Evolutionary conservation across 1,139 yeast genomes (phyloP), one percentile per base, ranked within the genome.

Genomic region (Lodderomyces metapsilosis): DNA sequence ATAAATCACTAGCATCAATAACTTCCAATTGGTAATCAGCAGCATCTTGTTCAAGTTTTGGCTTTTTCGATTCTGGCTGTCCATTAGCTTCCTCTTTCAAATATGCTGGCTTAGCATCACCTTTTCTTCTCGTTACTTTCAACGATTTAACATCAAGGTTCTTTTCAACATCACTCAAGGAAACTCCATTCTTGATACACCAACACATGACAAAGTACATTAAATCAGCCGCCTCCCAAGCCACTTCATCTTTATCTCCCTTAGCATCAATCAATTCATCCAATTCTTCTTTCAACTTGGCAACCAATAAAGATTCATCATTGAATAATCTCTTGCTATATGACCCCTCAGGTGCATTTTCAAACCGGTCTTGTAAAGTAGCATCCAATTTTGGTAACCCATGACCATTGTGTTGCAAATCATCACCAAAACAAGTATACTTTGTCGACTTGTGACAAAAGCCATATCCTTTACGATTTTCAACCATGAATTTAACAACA

Each of bases 161-260:
- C 53, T 74, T 77, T 65, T 89, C 96, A 35, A 92, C 82, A 53
- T 91, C 97, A 11, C 77, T 70, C 58, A 91, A 70, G 22, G 84
- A 68, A 31, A 91, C 96, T 28, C 91, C 96, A 53, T 81, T 71
- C 61, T 88, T 83, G 35, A 85, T 84, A 51, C 94, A 80, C 76
- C 88, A 87, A n/a, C 88, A 76, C 74, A 91, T 64, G 9, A 94
- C 91, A 64, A 94, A 94, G 66, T 94, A 92, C 44, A 94, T 65
- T 59, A 92, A 74, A 61, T 94, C 99, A 6, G 98, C 98, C 43
- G 95, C 92, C 66, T 92, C 98, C 96, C 97, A 92, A 0, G 98
- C 85, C 41, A 89, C 78, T 49, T 92, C 98, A 23, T 59, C 56
- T 37, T 55, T 53, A 38, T 62, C 59, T 3, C 77, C 78, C 7